Evolutionary conservation across 2,329 filamentous ascomycete genomes (phyloP).

Genomic region (Aspergillus glaucus): DNA sequence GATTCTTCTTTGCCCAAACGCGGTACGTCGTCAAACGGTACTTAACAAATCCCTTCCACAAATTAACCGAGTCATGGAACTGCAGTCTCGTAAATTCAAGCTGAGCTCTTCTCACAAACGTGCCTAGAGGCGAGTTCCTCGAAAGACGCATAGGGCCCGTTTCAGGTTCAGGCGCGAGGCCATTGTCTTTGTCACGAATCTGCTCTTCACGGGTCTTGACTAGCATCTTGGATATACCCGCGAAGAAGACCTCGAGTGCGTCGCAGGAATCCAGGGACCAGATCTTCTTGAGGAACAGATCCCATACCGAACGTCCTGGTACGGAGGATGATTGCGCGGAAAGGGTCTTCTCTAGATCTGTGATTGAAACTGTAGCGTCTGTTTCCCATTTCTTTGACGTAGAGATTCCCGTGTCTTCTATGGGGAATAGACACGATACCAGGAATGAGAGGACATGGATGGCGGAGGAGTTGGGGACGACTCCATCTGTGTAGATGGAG

Average conservation of each 20-base stretch:
- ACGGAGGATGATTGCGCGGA: slow-evolving; percentile 45
- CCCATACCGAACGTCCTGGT: slow-evolving; percentile 79
- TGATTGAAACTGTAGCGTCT: slow-evolving; percentile 32
- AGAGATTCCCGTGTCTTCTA: slow-evolving; percentile 24
- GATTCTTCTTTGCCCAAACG: slow-evolving; percentile 52
- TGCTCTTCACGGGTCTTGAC: slow-evolving; percentile 57
- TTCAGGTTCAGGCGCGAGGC: slow-evolving; percentile 45
- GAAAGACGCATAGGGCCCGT: slow-evolving; percentile 56
- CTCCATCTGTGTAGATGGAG: slow-evolving; percentile 69
- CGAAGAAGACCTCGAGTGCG: slow-evolving; percentile 71
- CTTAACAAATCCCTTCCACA: slow-evolving; percentile 77
- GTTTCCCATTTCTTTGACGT: slow-evolving; percentile 19
- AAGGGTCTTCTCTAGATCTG: slow-evolving; percentile 44
- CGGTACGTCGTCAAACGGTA: slow-evolving; percentile 71
- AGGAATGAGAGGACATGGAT: slow-evolving; percentile 74
- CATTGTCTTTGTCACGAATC: slow-evolving; percentile 50
- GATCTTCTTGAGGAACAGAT: slow-evolving; percentile 70
- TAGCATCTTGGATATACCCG: slow-evolving; percentile 52
- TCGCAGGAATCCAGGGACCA: slow-evolving; percentile 82
- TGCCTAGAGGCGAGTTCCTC: slow-evolving; percentile 70
- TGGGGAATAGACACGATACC: slow-evolving; percentile 58
- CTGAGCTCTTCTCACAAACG: slow-evolving; percentile 68
- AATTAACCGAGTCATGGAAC: slow-evolving; percentile 68
- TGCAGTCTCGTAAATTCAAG: slow-evolving; percentile 74
- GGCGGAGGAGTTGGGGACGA: slow-evolving; percentile 62